Conservation (phyloP, 179 eudicot genomes). For the Beta corolliflora region DNA sequence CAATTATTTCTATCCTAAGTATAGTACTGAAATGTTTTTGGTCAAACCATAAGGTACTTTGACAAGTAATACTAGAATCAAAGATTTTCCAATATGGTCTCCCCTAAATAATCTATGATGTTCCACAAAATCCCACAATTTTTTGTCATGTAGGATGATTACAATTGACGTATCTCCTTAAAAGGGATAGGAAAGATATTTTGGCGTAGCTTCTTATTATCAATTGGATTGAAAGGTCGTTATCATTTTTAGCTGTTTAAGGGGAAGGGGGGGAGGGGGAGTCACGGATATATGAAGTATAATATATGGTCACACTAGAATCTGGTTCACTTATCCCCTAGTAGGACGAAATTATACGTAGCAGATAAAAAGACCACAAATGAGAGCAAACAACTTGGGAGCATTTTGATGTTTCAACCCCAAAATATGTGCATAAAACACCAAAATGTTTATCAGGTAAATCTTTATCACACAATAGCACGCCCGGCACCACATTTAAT, state of each 20-base stretch:
- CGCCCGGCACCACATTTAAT: neutral
- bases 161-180: slow-evolving; percentile 25
- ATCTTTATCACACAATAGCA: neutral
- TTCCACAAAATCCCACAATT: slow-evolving; percentile 5
- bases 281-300: slow-evolving; percentile 16
- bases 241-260: slow-evolving; percentile 27
- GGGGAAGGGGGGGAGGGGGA: neutral
- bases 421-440: neutral
- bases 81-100: slow-evolving; percentile 1
- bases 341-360: neutral
- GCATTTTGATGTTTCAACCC: neutral
- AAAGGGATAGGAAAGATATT: slow-evolving; percentile 29
- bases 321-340: slow-evolving; percentile 27
- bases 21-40: neutral
- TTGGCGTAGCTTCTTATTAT: neutral
- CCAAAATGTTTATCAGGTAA: slow-evolving; percentile 11
- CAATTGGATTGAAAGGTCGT: slow-evolving; percentile 24
- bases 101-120: neutral
- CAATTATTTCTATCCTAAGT: too few species aligned
- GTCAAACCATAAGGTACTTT: neutral
- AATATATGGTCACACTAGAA: slow-evolving; percentile 15
- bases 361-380: slow-evolving; percentile 10
- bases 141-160: slow-evolving; percentile 17
- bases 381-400: slow-evolving; percentile 7
- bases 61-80: neutral